phyloP scores from a whole-genome alignment of 805 yeast genomes.

The Lipomyces kockii region DNA sequence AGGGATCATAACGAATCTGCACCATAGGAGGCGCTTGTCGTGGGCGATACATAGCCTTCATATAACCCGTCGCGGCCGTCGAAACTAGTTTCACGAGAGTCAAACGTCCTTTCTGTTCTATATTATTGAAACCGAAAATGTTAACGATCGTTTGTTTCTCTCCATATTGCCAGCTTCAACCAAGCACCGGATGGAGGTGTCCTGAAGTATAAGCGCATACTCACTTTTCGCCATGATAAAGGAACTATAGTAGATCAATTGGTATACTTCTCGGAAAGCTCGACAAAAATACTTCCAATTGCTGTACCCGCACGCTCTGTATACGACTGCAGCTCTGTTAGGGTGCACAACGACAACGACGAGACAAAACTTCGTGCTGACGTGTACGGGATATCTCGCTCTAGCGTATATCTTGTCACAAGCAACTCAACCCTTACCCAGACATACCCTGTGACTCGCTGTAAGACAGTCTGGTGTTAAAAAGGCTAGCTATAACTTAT shows the following conservation, averaged over 20 bases:
- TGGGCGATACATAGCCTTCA: constrained; percentile 77
- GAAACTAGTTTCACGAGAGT: constrained; percentile 86
- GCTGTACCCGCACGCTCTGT: background rate
- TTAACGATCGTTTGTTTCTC: background rate
- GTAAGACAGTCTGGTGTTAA: too few relatives aligned
- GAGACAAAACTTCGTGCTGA: background rate
- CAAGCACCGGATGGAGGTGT: too few relatives aligned
- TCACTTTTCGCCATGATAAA: background rate
- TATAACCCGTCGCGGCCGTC: constrained; percentile 87
- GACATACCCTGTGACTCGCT: too few relatives aligned
- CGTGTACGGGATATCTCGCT: background rate
- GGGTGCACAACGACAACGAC: background rate
- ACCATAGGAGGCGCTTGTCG: constrained; percentile 79
- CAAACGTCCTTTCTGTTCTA: constrained; percentile 72
- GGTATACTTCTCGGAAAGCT: background rate
- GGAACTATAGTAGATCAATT: background rate
- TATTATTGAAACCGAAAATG: constrained; percentile 1
- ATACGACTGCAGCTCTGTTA: background rate
- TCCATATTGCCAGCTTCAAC: too few relatives aligned
- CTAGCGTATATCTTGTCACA: background rate
- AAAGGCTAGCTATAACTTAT: too few relatives aligned
- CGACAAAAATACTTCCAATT: background rate
- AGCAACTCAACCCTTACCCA: background rate
- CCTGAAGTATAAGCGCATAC: background rate
- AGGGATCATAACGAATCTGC: constrained; percentile 85